phyloP scores from a whole-genome alignment of 2,329 filamentous ascomycete genomes.

The Penicillium expansum region DNA sequence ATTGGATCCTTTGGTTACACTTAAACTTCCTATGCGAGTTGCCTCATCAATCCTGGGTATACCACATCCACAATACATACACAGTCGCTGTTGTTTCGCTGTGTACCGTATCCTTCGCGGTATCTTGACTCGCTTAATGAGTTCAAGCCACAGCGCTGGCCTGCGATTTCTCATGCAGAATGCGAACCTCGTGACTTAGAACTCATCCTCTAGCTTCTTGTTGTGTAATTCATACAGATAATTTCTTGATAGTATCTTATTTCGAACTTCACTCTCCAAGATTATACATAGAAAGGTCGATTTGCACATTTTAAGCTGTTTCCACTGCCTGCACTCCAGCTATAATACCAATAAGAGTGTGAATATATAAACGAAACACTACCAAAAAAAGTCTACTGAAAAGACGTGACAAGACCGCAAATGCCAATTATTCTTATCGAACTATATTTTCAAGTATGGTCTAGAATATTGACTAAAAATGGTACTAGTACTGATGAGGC shows the following conservation, averaged over 20 bases:
- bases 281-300: too few relatives aligned
- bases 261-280: too few relatives aligned
- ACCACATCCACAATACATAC: not conserved
- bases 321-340: too few relatives aligned
- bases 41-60: not conserved
- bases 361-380: too few relatives aligned
- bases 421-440: too few relatives aligned
- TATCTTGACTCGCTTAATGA: not conserved
- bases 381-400: too few relatives aligned
- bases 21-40: not conserved
- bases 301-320: too few relatives aligned
- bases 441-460: not conserved
- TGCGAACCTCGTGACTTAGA: not conserved
- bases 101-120: not conserved
- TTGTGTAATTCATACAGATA: not conserved
- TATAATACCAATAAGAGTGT: too few relatives aligned
- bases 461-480: not conserved
- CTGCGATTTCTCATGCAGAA: not conserved
- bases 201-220: not conserved
- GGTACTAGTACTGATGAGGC: not conserved
- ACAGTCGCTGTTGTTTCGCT: not conserved
- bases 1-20: not conserved
- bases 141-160: not conserved
- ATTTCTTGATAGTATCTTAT: not conserved
- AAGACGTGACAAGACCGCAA: too few relatives aligned